Conservation (phyloP, 179 eudicot species). For the Silene vulgaris region DNA sequence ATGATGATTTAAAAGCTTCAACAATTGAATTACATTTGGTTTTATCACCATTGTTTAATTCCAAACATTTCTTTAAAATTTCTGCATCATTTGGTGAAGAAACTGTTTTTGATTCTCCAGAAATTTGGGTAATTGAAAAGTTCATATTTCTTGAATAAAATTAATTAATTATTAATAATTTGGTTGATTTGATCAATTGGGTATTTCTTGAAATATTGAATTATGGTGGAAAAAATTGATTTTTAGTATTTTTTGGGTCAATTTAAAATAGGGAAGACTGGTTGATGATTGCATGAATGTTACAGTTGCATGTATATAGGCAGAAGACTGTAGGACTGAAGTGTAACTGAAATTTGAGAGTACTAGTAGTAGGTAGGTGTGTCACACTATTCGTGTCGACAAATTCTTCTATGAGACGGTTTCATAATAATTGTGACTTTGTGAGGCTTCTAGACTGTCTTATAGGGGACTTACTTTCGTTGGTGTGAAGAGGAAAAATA, state of each 20-base stretch:
- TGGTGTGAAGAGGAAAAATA: too few species aligned
- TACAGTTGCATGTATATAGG: not conserved
- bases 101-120: constrained; percentile 19
- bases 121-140: constrained; percentile 8
- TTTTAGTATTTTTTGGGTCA: too few species aligned
- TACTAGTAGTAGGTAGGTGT: not conserved
- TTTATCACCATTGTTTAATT: constrained; percentile 40
- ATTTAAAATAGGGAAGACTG: not conserved
- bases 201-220: too few species aligned
- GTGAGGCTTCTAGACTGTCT: too few species aligned
- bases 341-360: not conserved
- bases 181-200: too few species aligned
- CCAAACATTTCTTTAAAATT: constrained; percentile 41
- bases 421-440: too few species aligned
- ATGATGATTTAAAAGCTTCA: constrained; percentile 37
- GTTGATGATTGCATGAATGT: not conserved
- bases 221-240: too few species aligned
- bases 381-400: not conserved
- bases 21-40: constrained; percentile 38
- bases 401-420: too few species aligned
- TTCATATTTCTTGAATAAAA: constrained; percentile 7
- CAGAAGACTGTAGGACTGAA: not conserved
- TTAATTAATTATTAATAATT: not conserved
- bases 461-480: too few species aligned
- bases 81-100: constrained; percentile 22